Evolutionary conservation across 2,329 filamentous ascomycete genomes (phyloP).

Genomic region (Plectosphaerella cucumerina): DNA sequence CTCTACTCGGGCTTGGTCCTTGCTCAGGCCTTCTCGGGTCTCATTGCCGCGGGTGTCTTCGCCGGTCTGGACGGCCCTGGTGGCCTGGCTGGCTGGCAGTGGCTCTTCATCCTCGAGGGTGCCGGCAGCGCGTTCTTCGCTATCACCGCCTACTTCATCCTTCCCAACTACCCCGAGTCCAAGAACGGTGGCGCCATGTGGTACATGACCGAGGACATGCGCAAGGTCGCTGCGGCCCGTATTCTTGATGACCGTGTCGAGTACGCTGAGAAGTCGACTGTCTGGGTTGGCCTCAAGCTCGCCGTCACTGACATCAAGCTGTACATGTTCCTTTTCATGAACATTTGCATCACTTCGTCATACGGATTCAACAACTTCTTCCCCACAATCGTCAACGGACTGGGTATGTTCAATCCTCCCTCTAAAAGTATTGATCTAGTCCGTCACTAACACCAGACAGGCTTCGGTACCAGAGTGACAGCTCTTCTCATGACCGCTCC

Average conservation of each 20-base stretch:
- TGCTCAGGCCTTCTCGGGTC: constrained; percentile 16
- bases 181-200: background rate
- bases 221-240: constrained; percentile 1
- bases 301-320: constrained; percentile 8
- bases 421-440: background rate
- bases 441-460: background rate
- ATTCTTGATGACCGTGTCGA: background rate
- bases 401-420: constrained; percentile 30
- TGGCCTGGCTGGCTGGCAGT: constrained; percentile 33
- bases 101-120: constrained; percentile 58
- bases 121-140: constrained; percentile 23
- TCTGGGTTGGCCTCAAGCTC: constrained; percentile 6
- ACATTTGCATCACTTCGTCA: constrained; percentile 17
- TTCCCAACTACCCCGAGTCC: constrained; percentile 17
- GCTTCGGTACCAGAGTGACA: constrained; percentile 40
- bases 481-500: constrained; percentile 53
- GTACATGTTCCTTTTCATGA: constrained; percentile 16
- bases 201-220: constrained; percentile 2
- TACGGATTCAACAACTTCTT: constrained; percentile 31
- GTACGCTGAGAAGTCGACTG: constrained; percentile 5
- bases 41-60: constrained; percentile 33
- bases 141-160: constrained; percentile 14
- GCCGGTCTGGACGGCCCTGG: constrained; percentile 13
- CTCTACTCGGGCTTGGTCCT: constrained; percentile 17
- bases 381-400: constrained; percentile 50